Evolutionary conservation across 805 yeast genomes (phyloP), one percentile per base, ranked within the genome.

Genomic region (Wickerhamiella sergipiensis): DNA sequence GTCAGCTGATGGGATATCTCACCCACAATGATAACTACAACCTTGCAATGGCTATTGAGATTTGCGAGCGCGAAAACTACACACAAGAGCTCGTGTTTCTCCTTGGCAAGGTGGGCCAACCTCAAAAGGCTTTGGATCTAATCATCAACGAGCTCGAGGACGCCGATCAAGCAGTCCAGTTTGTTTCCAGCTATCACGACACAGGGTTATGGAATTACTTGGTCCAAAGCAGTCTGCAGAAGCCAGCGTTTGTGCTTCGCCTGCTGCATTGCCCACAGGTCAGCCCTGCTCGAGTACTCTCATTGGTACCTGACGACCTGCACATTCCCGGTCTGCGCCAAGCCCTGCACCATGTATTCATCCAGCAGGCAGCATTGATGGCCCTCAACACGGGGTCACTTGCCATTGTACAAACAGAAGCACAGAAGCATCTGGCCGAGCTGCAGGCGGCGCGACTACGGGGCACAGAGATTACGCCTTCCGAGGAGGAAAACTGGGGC

Each of bases 31-130:
- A 79, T 53, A 73, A 73, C 24, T 78, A 81, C 57, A 76, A 84
- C 54, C 76, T 88, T 43, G 83, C 79, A 43, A 57, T 63, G 31
- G 95, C 96, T 0, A 77, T 89, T n/a, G 64, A 67, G 13, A 63
- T 82, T 1, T 85, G 95, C 59, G 79, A 80, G 53, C 52, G 62
- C 10, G 68, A 72, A 21, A 72, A 72, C 1, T 72, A 75, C 42
- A 73, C 72, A 42, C 78, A 81, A 42, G 97, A 90, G 60, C 70
- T 88, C 42, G 95, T 92, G 0, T 88, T 79, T 60, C 66, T 92
- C 29, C 73, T 86, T 54, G 94, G 95, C 4, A 78, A 79, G 58
- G 80, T 85, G 23, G 97, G 98, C 1, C 84, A 85, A 57, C 79
- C 81, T 51, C 75, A 74, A 54, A 76, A 78, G 54, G 97, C 97